Evolutionary conservation across 805 yeast genomes (phyloP).

Genomic region (Wickerhamiella occidentalis): DNA sequence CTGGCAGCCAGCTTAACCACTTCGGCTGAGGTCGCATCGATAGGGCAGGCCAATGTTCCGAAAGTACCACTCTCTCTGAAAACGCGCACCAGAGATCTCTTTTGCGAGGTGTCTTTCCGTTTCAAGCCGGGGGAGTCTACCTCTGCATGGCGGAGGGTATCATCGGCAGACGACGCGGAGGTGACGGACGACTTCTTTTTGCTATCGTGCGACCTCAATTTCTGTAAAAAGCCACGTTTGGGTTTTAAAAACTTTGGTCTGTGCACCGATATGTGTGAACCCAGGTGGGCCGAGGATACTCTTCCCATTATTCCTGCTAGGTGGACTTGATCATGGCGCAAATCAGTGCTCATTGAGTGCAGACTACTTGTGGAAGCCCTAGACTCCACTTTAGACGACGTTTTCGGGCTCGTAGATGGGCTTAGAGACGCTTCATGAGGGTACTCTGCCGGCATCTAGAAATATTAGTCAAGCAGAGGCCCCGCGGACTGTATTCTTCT

Average conservation of each 20-base stretch:
- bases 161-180: neutral
- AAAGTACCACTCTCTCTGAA: slow-evolving; percentile 77
- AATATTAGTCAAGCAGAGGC: neutral
- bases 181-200: neutral
- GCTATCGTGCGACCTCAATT: slow-evolving; percentile 3
- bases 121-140: neutral
- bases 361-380: neutral
- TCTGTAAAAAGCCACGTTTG: neutral
- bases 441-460: slow-evolving; percentile 1
- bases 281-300: neutral
- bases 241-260: neutral
- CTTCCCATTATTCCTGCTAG: neutral
- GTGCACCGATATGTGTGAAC: slow-evolving; percentile 3
- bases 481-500: no score
- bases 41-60: slow-evolving; percentile 68
- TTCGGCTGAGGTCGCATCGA: slow-evolving; percentile 66
- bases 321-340: neutral
- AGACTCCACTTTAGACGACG: neutral
- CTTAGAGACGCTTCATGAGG: slow-evolving; percentile 4
- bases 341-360: neutral
- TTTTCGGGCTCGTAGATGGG: slow-evolving; percentile 7
- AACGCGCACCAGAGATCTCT: slow-evolving; percentile 40
- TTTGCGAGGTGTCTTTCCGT: slow-evolving; percentile 26
- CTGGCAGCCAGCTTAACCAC: slow-evolving; percentile 58
- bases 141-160: slow-evolving; percentile 10